Evolutionary conservation across 116 monocot species (phyloP).

Genomic region (Dioscorea cayenensis): DNA sequence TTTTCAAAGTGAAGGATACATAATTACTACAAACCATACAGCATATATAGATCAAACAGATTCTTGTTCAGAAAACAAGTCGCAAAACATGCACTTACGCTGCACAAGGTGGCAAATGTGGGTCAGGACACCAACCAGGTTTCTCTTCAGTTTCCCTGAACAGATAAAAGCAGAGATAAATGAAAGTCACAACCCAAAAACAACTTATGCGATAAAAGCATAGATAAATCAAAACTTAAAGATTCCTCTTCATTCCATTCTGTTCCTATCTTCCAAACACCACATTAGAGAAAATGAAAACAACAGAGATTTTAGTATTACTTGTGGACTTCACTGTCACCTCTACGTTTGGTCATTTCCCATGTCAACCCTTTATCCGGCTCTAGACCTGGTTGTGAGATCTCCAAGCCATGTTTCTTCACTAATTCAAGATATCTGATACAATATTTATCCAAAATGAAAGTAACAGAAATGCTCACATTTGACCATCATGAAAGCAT

Average conservation of each 20-base stretch:
- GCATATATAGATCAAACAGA: neutral
- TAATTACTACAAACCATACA: neutral
- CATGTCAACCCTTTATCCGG: slow-evolving; percentile 37
- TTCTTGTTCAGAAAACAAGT: neutral
- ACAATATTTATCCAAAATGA: neutral
- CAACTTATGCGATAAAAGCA: neutral
- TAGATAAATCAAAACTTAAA: neutral
- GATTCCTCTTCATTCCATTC: neutral
- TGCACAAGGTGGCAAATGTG: slow-evolving; percentile 63
- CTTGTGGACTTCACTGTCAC: slow-evolving; percentile 48
- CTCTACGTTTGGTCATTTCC: slow-evolving; percentile 42
- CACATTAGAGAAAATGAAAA: neutral
- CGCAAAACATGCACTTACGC: slow-evolving; percentile 27
- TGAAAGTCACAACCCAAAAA: slow-evolving; percentile 1
- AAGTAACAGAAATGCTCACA: neutral
- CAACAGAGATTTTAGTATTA: slow-evolving; percentile 6
- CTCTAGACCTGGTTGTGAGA: slow-evolving; percentile 52
- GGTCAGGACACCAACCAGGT: slow-evolving; percentile 50
- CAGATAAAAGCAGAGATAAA: neutral
- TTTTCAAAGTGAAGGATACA: neutral
- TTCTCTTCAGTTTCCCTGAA: slow-evolving; percentile 50
- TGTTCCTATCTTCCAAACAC: neutral
- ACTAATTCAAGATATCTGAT: slow-evolving; percentile 40
- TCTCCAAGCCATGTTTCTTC: slow-evolving; percentile 45
- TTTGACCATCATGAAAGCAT: neutral